Evolutionary conservation across 2,329 filamentous ascomycete species (phyloP).

Genomic region (Cladosporium sp.): DNA sequence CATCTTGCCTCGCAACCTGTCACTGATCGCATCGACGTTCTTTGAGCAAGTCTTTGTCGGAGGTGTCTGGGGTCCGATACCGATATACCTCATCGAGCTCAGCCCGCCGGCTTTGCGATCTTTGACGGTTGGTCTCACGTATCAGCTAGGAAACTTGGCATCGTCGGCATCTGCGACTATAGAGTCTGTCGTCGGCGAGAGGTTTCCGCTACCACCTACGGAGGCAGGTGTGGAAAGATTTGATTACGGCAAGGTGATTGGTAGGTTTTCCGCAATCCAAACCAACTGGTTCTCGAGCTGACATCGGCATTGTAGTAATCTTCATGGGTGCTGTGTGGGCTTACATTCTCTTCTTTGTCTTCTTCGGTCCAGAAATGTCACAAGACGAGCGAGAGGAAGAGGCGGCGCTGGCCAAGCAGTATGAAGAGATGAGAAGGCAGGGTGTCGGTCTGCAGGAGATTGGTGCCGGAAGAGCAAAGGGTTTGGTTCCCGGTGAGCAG

Average conservation of each 20-base stretch:
- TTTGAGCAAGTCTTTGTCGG: conserved; percentile 37
- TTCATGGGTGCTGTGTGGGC: conserved; percentile 20
- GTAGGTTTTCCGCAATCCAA: conserved; percentile 14
- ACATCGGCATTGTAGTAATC: conserved; percentile 9
- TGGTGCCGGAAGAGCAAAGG: conserved; percentile 14
- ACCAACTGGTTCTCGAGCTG: background rate
- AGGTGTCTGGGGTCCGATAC: conserved; percentile 36
- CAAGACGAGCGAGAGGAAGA: conserved; percentile 24
- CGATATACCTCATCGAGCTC: conserved; percentile 36
- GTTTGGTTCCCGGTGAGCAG: background rate
- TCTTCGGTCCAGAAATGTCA: conserved; percentile 29
- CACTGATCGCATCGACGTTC: conserved; percentile 32
- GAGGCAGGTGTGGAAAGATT: conserved; percentile 30
- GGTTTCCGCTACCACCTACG: conserved; percentile 30
- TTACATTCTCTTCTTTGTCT: conserved; percentile 32
- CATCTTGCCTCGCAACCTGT: conserved; percentile 28
- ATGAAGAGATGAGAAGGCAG: conserved; percentile 17
- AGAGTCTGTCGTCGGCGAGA: conserved; percentile 33
- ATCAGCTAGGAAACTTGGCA: conserved; percentile 37
- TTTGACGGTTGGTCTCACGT: conserved; percentile 33
- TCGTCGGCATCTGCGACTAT: conserved; percentile 36
- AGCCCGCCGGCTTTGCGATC: conserved; percentile 32
- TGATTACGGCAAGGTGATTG: conserved; percentile 37
- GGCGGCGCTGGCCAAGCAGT: conserved; percentile 17
- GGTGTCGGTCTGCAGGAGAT: conserved; percentile 19